Conservation (phyloP, 208 protist genomes). For the Acanthamoeba lenticulata region DNA sequence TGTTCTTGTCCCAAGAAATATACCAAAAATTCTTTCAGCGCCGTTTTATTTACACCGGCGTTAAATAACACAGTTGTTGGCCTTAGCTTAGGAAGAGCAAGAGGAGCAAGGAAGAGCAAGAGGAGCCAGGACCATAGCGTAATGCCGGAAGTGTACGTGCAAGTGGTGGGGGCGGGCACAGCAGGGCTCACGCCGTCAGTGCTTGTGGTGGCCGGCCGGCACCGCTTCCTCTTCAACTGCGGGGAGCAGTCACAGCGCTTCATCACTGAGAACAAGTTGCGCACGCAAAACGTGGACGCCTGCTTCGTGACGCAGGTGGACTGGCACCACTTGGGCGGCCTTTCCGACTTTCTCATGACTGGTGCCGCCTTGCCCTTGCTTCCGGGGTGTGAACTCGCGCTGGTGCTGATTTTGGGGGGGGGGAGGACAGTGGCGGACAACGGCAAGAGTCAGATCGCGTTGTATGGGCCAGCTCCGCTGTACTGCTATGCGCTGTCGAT, state of each 20-base stretch:
- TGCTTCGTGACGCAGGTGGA: slow-evolving; percentile 3
- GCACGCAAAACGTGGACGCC: slow-evolving; percentile 5
- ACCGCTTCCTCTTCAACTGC: slow-evolving; percentile 33
- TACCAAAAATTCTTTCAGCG: no score
- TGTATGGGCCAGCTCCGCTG: slow-evolving; percentile 14
- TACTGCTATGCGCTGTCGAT: slow-evolving; percentile 18
- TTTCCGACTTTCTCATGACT: slow-evolving; percentile 36
- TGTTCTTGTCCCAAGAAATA: no score
- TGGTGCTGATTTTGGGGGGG: not conserved
- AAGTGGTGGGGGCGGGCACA: slow-evolving; percentile 11
- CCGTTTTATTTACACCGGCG: no score
- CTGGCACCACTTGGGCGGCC: slow-evolving; percentile 22
- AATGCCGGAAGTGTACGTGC: slow-evolving; percentile 19
- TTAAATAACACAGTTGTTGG: no score
- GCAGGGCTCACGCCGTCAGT: not conserved
- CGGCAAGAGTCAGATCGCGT: not conserved
- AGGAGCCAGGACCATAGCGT: not conserved
- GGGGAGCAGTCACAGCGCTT: not conserved
- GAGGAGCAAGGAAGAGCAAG: not conserved
- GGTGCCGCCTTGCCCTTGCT: not conserved
- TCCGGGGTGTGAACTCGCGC: not conserved
- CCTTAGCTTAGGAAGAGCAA: no score
- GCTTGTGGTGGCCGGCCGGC: not conserved
- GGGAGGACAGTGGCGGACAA: not conserved
- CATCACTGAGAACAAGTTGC: slow-evolving; percentile 28